A percentile compares a stretch with the other conserved stretches of the same genome.
phyloP scores from a whole-genome alignment of 177 flowering plant species.

The Vitis hybrid region DNA sequence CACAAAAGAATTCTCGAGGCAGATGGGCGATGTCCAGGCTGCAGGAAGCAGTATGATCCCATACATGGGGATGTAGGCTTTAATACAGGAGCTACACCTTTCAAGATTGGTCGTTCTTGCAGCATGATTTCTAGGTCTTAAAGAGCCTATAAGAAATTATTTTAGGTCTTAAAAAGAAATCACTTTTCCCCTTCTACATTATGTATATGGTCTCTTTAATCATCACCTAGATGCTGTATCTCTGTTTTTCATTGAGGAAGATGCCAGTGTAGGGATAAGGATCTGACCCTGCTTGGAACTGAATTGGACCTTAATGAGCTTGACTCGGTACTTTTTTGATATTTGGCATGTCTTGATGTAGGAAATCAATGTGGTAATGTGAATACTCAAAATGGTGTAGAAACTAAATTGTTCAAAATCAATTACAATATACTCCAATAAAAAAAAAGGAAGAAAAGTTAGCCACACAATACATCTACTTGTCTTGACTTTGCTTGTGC shows the following conservation, averaged over 20 bases:
- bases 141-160: neutral
- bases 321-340: neutral
- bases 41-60: constrained; percentile 21
- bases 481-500: too few species aligned
- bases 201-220: neutral
- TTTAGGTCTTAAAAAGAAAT: neutral
- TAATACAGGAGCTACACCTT: neutral
- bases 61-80: constrained; percentile 1
- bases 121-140: constrained; percentile 11
- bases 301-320: neutral
- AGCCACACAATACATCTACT: too few species aligned
- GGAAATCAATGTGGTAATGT: constrained; percentile 1
- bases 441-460: too few species aligned
- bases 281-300: neutral
- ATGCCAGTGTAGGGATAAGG: neutral
- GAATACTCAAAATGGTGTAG: neutral
- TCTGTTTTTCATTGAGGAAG: neutral
- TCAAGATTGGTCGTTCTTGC: constrained; percentile 7
- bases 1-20: constrained; percentile 26
- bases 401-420: neutral
- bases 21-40: constrained; percentile 27
- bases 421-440: too few species aligned
- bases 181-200: neutral
- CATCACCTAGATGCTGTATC: too few species aligned
- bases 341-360: neutral